phyloP scores from a whole-genome alignment of 148 eudicot species.

The Amaranthus cruentus region DNA sequence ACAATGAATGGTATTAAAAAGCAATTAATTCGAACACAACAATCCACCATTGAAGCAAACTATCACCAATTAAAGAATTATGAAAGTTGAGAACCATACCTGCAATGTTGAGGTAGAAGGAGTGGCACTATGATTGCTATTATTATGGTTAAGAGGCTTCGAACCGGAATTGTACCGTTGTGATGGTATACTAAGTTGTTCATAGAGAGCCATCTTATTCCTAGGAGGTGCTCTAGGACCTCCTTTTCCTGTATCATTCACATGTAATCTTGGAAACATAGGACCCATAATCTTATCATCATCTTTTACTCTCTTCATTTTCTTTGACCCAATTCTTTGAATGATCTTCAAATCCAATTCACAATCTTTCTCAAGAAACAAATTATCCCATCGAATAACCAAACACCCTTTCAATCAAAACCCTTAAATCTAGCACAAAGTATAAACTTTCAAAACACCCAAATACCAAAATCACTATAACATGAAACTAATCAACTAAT shows the following conservation, averaged over 20 bases:
- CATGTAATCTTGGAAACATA: slow-evolving; percentile 89
- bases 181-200: slow-evolving; percentile 76
- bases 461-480: slow-evolving; percentile 4
- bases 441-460: slow-evolving; percentile 7
- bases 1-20: not conserved
- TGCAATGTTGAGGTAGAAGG: slow-evolving; percentile 49
- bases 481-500: not conserved
- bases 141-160: slow-evolving; percentile 24
- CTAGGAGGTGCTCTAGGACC: slow-evolving; percentile 97
- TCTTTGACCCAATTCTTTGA: slow-evolving; percentile 11
- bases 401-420: slow-evolving; percentile 5
- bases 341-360: not conserved
- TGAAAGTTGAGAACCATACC: slow-evolving; percentile 29
- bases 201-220: slow-evolving; percentile 96
- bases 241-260: slow-evolving; percentile 87
- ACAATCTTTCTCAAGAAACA: slow-evolving; percentile 15
- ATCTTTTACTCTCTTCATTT: slow-evolving; percentile 71
- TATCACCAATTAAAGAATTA: not conserved
- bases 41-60: not conserved
- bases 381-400: slow-evolving; percentile 21
- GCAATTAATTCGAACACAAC: not conserved
- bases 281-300: slow-evolving; percentile 67
- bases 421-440: slow-evolving; percentile 5
- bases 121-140: slow-evolving; percentile 18
- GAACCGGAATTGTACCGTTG: slow-evolving; percentile 47